Evolutionary conservation across 805 yeast genomes (phyloP), one percentile per base, ranked within the genome.

Genomic region (Candida succiphila): DNA sequence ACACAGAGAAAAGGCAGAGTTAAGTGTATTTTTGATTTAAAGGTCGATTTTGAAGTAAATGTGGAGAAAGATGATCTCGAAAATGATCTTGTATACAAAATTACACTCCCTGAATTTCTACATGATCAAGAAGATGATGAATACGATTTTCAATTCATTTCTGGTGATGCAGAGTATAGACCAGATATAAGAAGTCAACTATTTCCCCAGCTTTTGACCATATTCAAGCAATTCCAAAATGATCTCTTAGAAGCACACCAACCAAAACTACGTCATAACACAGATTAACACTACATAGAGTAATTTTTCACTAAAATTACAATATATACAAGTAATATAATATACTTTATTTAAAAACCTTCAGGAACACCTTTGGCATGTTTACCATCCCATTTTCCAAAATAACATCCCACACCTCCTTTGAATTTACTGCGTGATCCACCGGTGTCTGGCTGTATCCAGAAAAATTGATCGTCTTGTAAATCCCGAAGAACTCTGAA

Each of bases 301-400:
- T 25, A 7, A 25, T 7, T 25, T 25, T 39, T 43, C 4, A 52
- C 15, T 29, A 14, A 17, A 15, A 5, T 8, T 14, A 25, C 16
- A 25, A n/a, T 25, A 25, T 18, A 25, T 25, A 25, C 6, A n/a
- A 16, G 12, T n/a, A 30, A 22, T 22, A 12, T 16, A 12, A 30
- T 16, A 30, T 4, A 22, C 22, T 24, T 9, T 6, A 4, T n/a
- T 34, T 61, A 73, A 54, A 87, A 87, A 7, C 94, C 94, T 34
- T 78, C 81, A 2, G 96, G 96, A 10, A 86, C 95, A 7, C 94
- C 95, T 39, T 70, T 70, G 0, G 95, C 95, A 42, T 77, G 86
- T 33, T 67, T 60, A 17, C 48, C 54, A 9, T 58, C 56, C 40
- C 57, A 32, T 40, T 56, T 40, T 45, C 64, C 52, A 42, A 68